phyloP scores from a whole-genome alignment of 495 filamentous ascomycete genomes.

The Penicillium diatomitis region DNA sequence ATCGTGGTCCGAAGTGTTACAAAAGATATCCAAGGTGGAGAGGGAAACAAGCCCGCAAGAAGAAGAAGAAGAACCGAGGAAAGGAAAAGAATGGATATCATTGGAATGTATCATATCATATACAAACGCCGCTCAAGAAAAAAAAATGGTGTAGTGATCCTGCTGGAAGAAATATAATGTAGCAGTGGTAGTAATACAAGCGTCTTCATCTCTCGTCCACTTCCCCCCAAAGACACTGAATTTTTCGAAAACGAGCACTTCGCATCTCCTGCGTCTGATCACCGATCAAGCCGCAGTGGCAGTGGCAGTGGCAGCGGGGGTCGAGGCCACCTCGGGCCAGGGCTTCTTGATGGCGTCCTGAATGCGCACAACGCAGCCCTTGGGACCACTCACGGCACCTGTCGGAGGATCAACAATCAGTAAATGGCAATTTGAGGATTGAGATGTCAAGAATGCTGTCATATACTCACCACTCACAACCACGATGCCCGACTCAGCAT shows the following conservation, averaged over 20 bases:
- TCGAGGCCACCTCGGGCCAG: slow-evolving; percentile 51
- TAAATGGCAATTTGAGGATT: too few species aligned
- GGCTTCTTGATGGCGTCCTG: slow-evolving; percentile 90
- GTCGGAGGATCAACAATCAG: background rate
- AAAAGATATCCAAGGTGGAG: too few species aligned
- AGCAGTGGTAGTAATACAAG: slow-evolving; percentile 41
- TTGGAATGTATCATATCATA: slow-evolving; percentile 33
- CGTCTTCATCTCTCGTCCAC: slow-evolving; percentile 1
- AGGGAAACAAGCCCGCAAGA: background rate
- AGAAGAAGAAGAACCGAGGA: background rate
- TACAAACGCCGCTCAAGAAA: slow-evolving; percentile 37
- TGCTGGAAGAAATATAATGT: slow-evolving; percentile 21
- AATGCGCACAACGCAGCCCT: slow-evolving; percentile 71
- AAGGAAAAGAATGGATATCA: slow-evolving; percentile 33
- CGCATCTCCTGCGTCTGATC: background rate
- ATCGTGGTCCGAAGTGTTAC: too few species aligned
- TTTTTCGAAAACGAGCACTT: background rate
- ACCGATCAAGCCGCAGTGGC: slow-evolving; percentile 20
- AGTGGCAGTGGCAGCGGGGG: slow-evolving; percentile 27
- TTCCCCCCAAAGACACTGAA: slow-evolving; percentile 2
- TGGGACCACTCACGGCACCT: slow-evolving; percentile 76
- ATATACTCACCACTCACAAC: slow-evolving; percentile 63
- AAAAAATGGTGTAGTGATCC: slow-evolving; percentile 15
- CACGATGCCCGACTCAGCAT: slow-evolving; percentile 74
- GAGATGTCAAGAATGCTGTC: too few species aligned